Percentiles rank a stretch among this genome's conserved stretches.
Conservation (phyloP, 129 eudicot genomes). For the Lactuca saligna region DNA sequence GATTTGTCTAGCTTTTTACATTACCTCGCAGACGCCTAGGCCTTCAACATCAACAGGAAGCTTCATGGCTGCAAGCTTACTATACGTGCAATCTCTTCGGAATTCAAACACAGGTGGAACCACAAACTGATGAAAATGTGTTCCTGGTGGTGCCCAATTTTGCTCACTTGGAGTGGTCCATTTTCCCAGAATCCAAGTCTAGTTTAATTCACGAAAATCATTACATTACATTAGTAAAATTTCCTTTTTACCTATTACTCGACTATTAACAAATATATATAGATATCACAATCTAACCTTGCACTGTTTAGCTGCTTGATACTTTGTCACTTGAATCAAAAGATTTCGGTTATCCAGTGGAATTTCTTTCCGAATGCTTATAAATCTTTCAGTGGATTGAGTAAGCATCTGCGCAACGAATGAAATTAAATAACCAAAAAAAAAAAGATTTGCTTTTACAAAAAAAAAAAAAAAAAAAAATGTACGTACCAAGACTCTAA, state of each 20-base stretch:
- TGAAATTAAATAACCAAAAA: background rate
- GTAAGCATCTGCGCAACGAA: conserved; percentile 62
- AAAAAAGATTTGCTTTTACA: background rate
- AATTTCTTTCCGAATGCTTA: conserved; percentile 65
- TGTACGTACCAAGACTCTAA: conserved; percentile 64
- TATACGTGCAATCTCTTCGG: conserved; percentile 84
- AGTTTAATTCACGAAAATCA: conserved; percentile 13
- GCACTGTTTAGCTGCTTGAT: conserved; percentile 68
- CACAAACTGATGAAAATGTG: conserved; percentile 93
- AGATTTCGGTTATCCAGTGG: conserved; percentile 49
- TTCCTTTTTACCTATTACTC: conserved; percentile 2
- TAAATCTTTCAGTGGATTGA: conserved; percentile 68
- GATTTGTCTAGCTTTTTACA: conserved; percentile 15
- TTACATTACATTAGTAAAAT: conserved; percentile 1
- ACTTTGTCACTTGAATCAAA: conserved; percentile 72
- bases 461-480: background rate
- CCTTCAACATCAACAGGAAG: conserved; percentile 79
- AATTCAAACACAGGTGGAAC: conserved; percentile 80
- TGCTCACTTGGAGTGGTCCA: conserved; percentile 88
- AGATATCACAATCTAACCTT: conserved; percentile 45
- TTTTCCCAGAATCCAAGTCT: conserved; percentile 90
- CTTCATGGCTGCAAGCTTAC: conserved; percentile 90
- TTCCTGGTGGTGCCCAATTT: conserved; percentile 81
- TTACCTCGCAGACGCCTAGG: conserved; percentile 84
- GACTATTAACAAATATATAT: conserved; percentile 18